Evolutionary conservation across 202 grass and related monocot genomes (phyloP).

Genomic region (Musa balbisiana): DNA sequence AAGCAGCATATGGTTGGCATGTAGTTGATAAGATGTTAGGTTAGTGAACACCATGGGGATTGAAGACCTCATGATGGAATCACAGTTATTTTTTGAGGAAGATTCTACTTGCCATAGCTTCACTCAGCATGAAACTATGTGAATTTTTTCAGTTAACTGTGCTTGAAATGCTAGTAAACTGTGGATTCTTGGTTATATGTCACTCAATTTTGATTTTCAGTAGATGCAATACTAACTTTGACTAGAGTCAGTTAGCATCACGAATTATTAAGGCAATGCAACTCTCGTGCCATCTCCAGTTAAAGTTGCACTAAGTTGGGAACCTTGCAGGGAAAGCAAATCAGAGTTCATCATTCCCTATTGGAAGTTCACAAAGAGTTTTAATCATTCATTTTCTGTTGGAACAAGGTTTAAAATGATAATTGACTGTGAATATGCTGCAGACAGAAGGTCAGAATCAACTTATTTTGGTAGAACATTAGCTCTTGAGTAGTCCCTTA

Average conservation of each 20-base stretch:
- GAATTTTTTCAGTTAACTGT: too few relatives aligned
- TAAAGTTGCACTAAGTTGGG: not conserved
- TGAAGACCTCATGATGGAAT: too few relatives aligned
- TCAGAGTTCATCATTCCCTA: conserved; percentile 19
- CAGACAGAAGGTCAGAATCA: conserved; percentile 17
- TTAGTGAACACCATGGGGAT: too few relatives aligned
- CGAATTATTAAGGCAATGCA: not conserved
- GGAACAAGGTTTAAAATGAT: conserved; percentile 20
- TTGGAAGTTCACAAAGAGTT: conserved; percentile 14
- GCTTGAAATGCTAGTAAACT: not conserved
- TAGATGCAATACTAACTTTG: not conserved
- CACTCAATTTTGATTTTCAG: not conserved
- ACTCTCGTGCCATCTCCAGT: not conserved
- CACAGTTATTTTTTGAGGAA: too few relatives aligned
- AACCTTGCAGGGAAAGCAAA: not conserved
- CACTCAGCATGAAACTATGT: too few relatives aligned
- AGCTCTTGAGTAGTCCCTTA: not conserved
- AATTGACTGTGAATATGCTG: conserved; percentile 8
- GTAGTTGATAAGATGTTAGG: too few relatives aligned
- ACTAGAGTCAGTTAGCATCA: not conserved
- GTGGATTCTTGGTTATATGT: not conserved
- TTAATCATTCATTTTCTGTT: conserved; percentile 7
- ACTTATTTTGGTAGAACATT: not conserved
- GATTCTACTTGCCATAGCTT: too few relatives aligned
- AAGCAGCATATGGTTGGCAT: too few relatives aligned